Base-by-base conservation (phyloP, 1,284 basidiomycete genomes). In the Ganoderma lingzhi region DNA sequence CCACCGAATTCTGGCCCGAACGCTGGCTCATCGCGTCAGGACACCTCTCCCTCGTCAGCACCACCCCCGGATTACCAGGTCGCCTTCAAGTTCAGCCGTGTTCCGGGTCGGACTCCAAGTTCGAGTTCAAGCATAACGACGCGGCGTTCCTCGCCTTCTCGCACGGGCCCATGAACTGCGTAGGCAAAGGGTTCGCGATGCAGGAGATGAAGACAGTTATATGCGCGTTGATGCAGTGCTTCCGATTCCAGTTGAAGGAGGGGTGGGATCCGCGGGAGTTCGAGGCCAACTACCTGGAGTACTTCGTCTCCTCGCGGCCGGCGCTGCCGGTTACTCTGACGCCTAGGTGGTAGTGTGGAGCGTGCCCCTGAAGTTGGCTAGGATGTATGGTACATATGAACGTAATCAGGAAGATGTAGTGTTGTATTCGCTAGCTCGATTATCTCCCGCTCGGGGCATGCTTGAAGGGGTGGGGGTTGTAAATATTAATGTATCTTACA, bases 111-210 rank as follows among this genome's bases (percentile, higher is more conserved):
- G 35, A 28, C 17, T n/a, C n/a, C 45, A 28, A 59, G 51, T 55
- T 60, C 44, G 65, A 59, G 42, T 64, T 77, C 44, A 66, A 73
- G 28, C 75, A 77, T 66, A 76, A 78, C 69, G n/a, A 68, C 6
- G 68, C 67, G 23, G 79, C 78, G 3, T 81, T 75, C 70, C 70
- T 76, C 23, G 77, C 79, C 2, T 80, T 80, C 73, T 78, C 77
- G 0, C 71, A 66, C 48, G 80, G 79, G 3, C 75, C 78, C 5
- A 69, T 76, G 44, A 80, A 74, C 66, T 82, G 81, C 68, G 77
- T 77, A 0, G 80, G 80, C 1, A 80, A 79, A 69, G 71, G 72
- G 48, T 75, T 82, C 28, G 80, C 80, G n/a, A 48, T 77, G 71
- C 74, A 67, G 59, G 67, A 70, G 67, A 67, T 73, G 65, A 71